Evolutionary conservation across 2,329 filamentous ascomycete genomes (phyloP).

Genomic region (Emmonsiellopsis sp.): DNA sequence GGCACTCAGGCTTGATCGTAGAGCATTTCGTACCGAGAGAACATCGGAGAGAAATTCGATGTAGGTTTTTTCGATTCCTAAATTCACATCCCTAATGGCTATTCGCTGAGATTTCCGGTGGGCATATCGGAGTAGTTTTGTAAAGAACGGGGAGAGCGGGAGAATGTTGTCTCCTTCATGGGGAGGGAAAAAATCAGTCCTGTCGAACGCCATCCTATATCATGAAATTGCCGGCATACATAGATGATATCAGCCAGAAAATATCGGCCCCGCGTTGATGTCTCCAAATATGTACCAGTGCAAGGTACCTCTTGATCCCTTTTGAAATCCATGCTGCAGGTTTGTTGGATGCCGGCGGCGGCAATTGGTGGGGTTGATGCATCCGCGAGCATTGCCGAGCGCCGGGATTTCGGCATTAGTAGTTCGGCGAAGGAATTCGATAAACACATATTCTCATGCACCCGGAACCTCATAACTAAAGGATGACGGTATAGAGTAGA

Average conservation of each 20-base stretch:
- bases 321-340: no score
- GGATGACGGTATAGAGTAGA: no score
- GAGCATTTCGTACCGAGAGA: conserved; percentile 7
- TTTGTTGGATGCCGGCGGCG: no score
- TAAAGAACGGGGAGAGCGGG: conserved; percentile 20
- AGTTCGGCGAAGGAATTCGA: no score
- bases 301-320: no score
- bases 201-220: conserved; percentile 9
- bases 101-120: conserved; percentile 13
- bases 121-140: conserved; percentile 17
- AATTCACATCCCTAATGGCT: conserved; percentile 12
- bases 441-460: no score
- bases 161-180: conserved; percentile 17
- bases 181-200: conserved; percentile 14
- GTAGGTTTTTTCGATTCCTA: conserved; percentile 10
- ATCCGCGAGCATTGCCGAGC: neutral
- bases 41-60: conserved; percentile 11
- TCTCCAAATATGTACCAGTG: no score
- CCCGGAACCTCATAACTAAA: no score
- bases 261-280: no score
- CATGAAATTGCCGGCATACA: neutral
- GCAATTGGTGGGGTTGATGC: neutral
- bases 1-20: conserved; percentile 5
- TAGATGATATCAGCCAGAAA: no score
- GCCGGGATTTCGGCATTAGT: conserved; percentile 1